Evolutionary conservation across 129 eudicot species (phyloP), one percentile per base, ranked within the genome.

Genomic region (Ambrosia trifida): DNA sequence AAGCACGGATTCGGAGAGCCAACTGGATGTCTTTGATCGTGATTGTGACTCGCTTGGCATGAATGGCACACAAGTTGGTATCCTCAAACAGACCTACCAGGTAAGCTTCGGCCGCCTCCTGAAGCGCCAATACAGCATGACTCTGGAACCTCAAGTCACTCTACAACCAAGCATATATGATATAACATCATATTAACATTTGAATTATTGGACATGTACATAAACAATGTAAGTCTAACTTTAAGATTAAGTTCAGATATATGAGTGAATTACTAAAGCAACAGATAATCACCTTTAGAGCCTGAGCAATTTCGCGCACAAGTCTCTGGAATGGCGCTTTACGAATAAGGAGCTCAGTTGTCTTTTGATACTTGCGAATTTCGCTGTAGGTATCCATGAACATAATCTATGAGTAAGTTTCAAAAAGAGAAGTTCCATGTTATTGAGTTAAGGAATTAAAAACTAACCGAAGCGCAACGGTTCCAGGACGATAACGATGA

Each of bases 251-350:
- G 1, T 3, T 38, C 3, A 45, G 18, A 66, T 11, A 9, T 10
- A 11, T n/a, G 16, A n/a, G n/a, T n/a, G 4, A 7, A 19, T 20
- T 5, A 30, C 5, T 11, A 13, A 53, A 72, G 18, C 9, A 36
- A 47, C 4, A 16, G 28, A 5, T 20, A 16, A 28, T 38, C 14
- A 76, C 85, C 83, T 83, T 83, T 56, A 80, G 74, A 61, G 71
- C 85, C 66, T 84, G 83, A 0, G 85, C 83, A 38, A 75, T 82
- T 54, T 85, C 86, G 64, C 82, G 84, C 28, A 84, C 93, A 43
- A 87, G 87, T 79, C 93, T 84, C 82, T 84, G 93, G 71, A 87
- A 69, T 35, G 74, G 64, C 63, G 57, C 20, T 18, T 50, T 68
- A 19, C 61, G 63, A 46, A 68, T 68, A 1, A 68, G 32, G 32